These are phyloP conservation scores for Glycine soja DNA, from an alignment of 306 rosid species.

Conservation along the genomic window DNA sequence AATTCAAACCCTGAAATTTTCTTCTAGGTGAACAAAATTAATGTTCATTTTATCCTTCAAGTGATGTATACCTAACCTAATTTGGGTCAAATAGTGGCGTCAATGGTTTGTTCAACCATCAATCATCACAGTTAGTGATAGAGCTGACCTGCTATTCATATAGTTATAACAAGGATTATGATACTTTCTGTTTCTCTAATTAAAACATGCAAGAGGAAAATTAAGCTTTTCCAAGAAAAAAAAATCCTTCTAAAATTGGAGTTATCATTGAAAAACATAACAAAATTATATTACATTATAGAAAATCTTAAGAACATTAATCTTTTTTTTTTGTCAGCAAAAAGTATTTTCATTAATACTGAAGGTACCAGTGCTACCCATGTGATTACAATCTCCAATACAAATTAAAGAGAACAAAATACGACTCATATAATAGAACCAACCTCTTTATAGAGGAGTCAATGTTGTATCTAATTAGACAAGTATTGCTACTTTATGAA, in stretches of 20 bases:
- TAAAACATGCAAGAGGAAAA: neutral
- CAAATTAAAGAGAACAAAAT: no score
- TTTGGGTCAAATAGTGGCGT: slow-evolving; percentile 20
- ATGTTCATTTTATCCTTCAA: slow-evolving; percentile 10
- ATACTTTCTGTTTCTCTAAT: neutral
- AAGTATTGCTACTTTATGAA: no score
- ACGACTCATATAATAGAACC: no score
- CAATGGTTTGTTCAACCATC: slow-evolving; percentile 20
- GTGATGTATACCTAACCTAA: neutral
- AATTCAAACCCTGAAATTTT: neutral
- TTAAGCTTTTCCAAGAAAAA: neutral
- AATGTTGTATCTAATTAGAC: no score
- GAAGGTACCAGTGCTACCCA: no score
- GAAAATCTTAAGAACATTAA: no score
- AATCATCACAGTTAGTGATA: neutral
- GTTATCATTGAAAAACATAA: neutral
- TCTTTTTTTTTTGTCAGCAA: no score
- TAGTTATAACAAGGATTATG: neutral
- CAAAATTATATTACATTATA: neutral
- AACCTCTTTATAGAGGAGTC: no score
- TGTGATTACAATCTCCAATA: no score
- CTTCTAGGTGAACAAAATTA: neutral
- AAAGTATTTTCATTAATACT: no score
- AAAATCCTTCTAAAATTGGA: no score
- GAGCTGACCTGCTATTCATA: neutral